Evolutionary conservation across 495 filamentous ascomycete genomes (phyloP).

Genomic region (Penicillium samsonianum): DNA sequence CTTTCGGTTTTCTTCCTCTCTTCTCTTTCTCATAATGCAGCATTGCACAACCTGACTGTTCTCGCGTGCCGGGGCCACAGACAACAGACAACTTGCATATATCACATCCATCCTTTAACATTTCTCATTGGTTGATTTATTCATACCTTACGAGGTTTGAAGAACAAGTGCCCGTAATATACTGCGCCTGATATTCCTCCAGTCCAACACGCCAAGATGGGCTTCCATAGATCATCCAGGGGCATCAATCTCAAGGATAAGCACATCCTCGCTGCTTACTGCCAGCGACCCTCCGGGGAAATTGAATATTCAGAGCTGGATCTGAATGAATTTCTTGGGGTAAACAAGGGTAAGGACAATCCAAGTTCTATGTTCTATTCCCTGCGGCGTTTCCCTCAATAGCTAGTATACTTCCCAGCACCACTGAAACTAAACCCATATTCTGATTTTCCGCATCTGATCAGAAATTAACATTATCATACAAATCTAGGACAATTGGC

Average conservation of each 20-base stretch:
- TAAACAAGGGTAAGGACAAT: constrained; percentile 22
- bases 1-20: not conserved
- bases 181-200: not conserved
- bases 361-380: not conserved
- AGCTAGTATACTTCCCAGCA: too few relatives aligned
- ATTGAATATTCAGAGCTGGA: constrained; percentile 29
- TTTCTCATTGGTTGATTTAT: not conserved
- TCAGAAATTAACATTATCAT: not conserved
- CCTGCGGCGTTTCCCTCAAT: too few relatives aligned
- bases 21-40: too few relatives aligned
- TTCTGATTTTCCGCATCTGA: not conserved
- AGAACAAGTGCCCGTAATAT: not conserved
- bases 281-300: constrained; percentile 22
- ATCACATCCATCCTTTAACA: not conserved
- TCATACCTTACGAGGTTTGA: not conserved
- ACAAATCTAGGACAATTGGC: constrained; percentile 22
- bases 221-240: constrained; percentile 31
- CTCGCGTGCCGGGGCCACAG: too few relatives aligned
- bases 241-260: constrained; percentile 25
- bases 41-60: too few relatives aligned
- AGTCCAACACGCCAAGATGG: constrained; percentile 16
- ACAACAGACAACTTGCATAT: too few relatives aligned
- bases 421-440: not conserved
- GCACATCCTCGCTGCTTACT: constrained; percentile 29
- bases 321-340: constrained; percentile 23